These are phyloP conservation scores for Penicillium sp. DNA, from an alignment of 2,329 filamentous ascomycete species.

Conservation along the genomic window DNA sequence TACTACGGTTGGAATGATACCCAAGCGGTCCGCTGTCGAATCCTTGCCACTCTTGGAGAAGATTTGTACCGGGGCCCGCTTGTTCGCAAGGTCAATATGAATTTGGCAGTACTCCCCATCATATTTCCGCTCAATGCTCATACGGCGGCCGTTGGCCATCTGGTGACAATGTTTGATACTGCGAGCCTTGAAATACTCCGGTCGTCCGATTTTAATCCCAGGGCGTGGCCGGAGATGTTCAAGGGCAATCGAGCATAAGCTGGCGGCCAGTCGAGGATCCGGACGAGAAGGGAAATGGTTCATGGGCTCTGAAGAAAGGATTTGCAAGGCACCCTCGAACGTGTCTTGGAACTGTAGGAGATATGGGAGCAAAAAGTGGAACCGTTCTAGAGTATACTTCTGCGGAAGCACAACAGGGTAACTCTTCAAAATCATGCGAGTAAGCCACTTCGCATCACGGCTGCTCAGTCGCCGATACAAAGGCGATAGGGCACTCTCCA, in stretches of 20 bases:
- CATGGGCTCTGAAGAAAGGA: conserved; percentile 44
- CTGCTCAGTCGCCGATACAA: conserved; percentile 60
- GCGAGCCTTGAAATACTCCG: conserved; percentile 60
- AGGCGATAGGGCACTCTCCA: conserved; percentile 48
- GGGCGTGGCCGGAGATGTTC: conserved; percentile 50
- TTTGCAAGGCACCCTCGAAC: conserved; percentile 55
- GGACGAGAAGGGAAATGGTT: conserved; percentile 35
- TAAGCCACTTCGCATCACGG: conserved; percentile 79
- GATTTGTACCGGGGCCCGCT: conserved; percentile 60
- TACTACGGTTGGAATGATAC: conserved; percentile 59
- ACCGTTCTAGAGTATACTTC: conserved; percentile 51
- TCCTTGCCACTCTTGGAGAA: conserved; percentile 93
- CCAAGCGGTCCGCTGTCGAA: conserved; percentile 65
- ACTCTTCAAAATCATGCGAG: conserved; percentile 71
- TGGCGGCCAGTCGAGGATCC: conserved; percentile 27
- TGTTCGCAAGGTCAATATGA: conserved; percentile 64
- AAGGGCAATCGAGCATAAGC: conserved; percentile 33
- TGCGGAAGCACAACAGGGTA: conserved; percentile 63
- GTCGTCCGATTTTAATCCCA: conserved; percentile 61
- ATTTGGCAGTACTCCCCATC: conserved; percentile 90
- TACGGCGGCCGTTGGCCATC: conserved; percentile 54
- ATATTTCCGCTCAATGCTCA: conserved; percentile 76
- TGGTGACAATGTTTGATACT: conserved; percentile 70
- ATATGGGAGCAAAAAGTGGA: conserved; percentile 65
- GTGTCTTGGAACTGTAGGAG: conserved; percentile 66